Conservation (phyloP, 2,329 filamentous ascomycete species). For the Lithohypha guttulata region DNA sequence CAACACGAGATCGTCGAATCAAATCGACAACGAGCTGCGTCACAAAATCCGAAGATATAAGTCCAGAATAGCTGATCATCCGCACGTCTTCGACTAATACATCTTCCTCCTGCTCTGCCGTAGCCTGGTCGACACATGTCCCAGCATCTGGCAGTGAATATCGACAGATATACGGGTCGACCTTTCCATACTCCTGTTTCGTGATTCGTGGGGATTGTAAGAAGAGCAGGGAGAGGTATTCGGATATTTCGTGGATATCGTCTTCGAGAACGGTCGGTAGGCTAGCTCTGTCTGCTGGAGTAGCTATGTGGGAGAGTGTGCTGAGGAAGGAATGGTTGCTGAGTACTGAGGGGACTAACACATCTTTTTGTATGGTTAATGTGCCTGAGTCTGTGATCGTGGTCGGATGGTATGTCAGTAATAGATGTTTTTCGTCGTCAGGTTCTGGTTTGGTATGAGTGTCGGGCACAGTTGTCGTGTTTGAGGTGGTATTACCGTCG, state of each 20-base stretch:
- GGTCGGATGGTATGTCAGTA: constrained; percentile 26
- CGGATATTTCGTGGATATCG: constrained; percentile 44
- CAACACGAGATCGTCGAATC: constrained; percentile 24
- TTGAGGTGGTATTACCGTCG: neutral
- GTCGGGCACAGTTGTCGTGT: too few relatives aligned
- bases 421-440: neutral
- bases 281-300: neutral
- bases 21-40: constrained; percentile 13
- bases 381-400: constrained; percentile 12
- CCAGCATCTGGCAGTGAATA: constrained; percentile 21
- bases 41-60: neutral
- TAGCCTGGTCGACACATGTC: neutral
- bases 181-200: constrained; percentile 24
- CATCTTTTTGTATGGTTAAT: constrained; percentile 17
- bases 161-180: constrained; percentile 36
- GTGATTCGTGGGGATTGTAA: constrained; percentile 31
- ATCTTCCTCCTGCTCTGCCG: too few relatives aligned
- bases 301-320: neutral
- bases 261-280: constrained; percentile 45
- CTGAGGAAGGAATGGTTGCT: neutral
- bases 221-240: constrained; percentile 53
- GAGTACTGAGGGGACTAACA: constrained; percentile 17
- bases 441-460: too few relatives aligned
- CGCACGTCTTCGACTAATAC: neutral
- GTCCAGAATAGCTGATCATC: neutral